These are phyloP conservation scores for Rubroboletus pulcherrimus DNA, from an alignment of 768 basidiomycete species.

Conservation along the genomic window DNA sequence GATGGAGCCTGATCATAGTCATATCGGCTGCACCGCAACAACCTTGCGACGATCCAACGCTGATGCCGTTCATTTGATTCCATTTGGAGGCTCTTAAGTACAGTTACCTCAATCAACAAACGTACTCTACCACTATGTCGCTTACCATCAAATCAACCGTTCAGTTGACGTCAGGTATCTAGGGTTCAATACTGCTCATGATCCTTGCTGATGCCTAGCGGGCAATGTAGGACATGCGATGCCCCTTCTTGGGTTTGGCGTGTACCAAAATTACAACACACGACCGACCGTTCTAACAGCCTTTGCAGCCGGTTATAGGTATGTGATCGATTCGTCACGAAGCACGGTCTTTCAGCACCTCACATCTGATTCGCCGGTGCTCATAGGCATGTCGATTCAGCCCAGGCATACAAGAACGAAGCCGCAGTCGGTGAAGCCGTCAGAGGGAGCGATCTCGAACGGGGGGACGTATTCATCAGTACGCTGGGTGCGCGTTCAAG, in stretches of 20 bases:
- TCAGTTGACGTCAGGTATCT: constrained; percentile 35
- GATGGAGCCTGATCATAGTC: neutral
- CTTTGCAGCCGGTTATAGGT: constrained; percentile 65
- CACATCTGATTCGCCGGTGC: neutral
- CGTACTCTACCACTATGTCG: constrained; percentile 14
- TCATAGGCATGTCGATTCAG: constrained; percentile 67
- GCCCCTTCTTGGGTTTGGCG: constrained; percentile 67
- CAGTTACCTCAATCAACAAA: constrained; percentile 15
- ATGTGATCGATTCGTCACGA: constrained; percentile 1
- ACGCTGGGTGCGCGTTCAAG: constrained; percentile 15
- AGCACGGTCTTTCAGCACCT: neutral
- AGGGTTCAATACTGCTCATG: constrained; percentile 4
- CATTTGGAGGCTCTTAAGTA: neutral
- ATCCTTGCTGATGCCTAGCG: constrained; percentile 1
- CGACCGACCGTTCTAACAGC: constrained; percentile 56
- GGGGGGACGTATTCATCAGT: constrained; percentile 74
- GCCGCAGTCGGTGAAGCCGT: constrained; percentile 57
- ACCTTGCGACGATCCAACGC: constrained; percentile 4
- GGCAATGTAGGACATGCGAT: constrained; percentile 45
- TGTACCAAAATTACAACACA: constrained; percentile 63
- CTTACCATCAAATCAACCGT: constrained; percentile 32
- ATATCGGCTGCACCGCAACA: neutral
- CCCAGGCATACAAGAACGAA: constrained; percentile 67
- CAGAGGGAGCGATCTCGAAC: constrained; percentile 49
- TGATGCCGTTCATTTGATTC: constrained; percentile 3